Evolutionary conservation across 169 alveolate genomes (phyloP), one percentile per base, ranked within the genome.

Genomic region (Plasmodium malariae): DNA sequence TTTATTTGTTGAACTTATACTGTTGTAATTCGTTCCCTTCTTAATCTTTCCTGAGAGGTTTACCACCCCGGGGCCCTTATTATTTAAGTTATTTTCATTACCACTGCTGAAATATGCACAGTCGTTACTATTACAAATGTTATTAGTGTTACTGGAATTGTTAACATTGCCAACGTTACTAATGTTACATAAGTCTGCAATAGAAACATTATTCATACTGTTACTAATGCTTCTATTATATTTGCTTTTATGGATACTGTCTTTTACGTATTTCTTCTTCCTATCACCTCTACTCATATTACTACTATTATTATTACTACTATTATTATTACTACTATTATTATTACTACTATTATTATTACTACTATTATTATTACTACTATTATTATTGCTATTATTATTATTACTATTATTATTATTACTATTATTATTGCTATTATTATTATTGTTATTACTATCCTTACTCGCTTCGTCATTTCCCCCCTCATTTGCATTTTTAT

Each of bases 1-100:
- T 62, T 55, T 76, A 24, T 54, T 51, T 3, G 63, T 67, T 11
- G 89, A 65, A 19, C 30, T 62, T 30, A 51, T 30, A 65, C 14
- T 51, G 43, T 43, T 60, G 83, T 17, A 70, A 36, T 57, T 57
- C 14, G 51, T 55, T 32, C 57, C 54, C n/a, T 17, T 45, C 3
- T 73, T 73, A 0, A 32, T 19, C 28, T 57, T 73, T 3, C 73
- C 87, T 6, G 32, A 17, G 36, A 36, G 32, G 2, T 21, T 34
- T 28, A 55, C 57, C 7, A 63, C 60, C 32, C 30, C 54, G 1
- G 62, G 36, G 17, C 28, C 51, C 49, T 34, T 51, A 63, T 76
- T 76, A 63, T 63, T 62, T 19, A 32, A 36, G 24, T 73, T 37
- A 51, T 4, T 60, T 24, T 57, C 88, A 48, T 19, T 65, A n/a